Evolutionary conservation across 768 basidiomycete species (phyloP).

Genomic region (Amanita exitialis): DNA sequence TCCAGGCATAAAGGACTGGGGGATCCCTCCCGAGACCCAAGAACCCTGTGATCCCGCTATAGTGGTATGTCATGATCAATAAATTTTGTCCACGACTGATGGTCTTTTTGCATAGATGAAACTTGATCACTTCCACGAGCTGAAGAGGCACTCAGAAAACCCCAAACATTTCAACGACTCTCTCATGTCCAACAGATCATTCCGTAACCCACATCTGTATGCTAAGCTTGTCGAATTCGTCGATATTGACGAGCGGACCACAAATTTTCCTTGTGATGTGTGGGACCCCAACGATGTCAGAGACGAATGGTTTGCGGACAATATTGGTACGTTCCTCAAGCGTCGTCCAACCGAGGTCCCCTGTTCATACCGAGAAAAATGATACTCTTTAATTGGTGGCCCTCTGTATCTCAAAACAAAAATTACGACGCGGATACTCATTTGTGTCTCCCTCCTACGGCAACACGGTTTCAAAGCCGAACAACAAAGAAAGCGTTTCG

Average conservation of each 20-base stretch:
- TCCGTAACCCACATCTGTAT: constrained; percentile 96
- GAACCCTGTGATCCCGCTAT: constrained; percentile 53
- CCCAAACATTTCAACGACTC: constrained; percentile 95
- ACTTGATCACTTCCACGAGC: constrained; percentile 62
- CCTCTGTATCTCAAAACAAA: neutral
- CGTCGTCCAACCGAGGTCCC: neutral
- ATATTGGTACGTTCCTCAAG: constrained; percentile 51
- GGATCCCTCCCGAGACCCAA: constrained; percentile 52
- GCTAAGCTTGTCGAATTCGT: constrained; percentile 92
- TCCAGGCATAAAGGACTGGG: constrained; percentile 61
- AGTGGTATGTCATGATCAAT: constrained; percentile 29
- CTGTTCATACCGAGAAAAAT: constrained; percentile 4
- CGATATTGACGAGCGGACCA: constrained; percentile 80
- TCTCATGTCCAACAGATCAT: constrained; percentile 85
- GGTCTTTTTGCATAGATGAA: constrained; percentile 46
- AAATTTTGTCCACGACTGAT: neutral
- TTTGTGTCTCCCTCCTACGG: neutral
- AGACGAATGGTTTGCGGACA: constrained; percentile 67
- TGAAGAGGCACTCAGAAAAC: constrained; percentile 52
- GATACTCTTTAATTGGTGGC: neutral
- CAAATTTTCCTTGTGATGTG: constrained; percentile 63
- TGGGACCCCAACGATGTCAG: constrained; percentile 66
- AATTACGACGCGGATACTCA: neutral
- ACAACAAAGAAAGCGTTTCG: constrained; percentile 52
- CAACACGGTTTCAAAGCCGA: constrained; percentile 34